A percentile compares a stretch with the other conserved stretches of the same genome.
phyloP scores from a whole-genome alignment of 495 filamentous ascomycete genomes.

The Symbiotaphrina buchneri region DNA sequence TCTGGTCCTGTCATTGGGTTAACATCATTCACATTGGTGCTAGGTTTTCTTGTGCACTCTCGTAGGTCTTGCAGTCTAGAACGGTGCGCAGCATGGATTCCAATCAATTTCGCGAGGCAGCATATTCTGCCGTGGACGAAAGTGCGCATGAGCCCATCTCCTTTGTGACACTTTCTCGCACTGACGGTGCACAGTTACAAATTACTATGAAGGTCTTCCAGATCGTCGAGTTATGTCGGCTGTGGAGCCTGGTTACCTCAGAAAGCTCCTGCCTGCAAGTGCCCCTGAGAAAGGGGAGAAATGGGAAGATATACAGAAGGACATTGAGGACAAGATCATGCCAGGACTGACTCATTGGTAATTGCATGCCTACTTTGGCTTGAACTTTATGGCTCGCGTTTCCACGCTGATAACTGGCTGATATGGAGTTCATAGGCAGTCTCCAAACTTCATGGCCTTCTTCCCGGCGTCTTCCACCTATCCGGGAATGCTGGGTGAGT shows the following conservation, averaged over 20 bases:
- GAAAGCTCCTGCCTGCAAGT: constrained; percentile 48
- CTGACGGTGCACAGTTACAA: constrained; percentile 31
- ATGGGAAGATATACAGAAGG: constrained; percentile 63
- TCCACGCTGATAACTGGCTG: background rate
- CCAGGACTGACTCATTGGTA: constrained; percentile 89
- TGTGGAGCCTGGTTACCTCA: constrained; percentile 72
- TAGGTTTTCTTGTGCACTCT: background rate
- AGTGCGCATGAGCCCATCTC: constrained; percentile 27
- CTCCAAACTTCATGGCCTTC: constrained; percentile 92
- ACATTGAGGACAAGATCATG: constrained; percentile 75
- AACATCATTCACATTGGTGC: background rate
- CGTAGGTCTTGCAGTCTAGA: background rate
- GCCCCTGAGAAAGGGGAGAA: constrained; percentile 52
- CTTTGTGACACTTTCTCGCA: background rate
- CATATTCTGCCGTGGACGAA: constrained; percentile 62
- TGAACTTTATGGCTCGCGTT: too few relatives aligned
- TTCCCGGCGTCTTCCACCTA: constrained; percentile 69
- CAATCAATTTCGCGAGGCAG: constrained; percentile 59
- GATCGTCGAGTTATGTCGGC: constrained; percentile 51
- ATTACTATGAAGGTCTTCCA: constrained; percentile 60
- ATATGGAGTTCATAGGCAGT: too few relatives aligned
- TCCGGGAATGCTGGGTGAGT: constrained; percentile 77
- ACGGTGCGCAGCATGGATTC: constrained; percentile 40
- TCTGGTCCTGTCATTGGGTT: constrained; percentile 1
- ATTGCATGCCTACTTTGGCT: too few relatives aligned